These are phyloP conservation scores for Ulota crispa DNA, from an alignment of 225 moss, liverwort and hornwort genomes.

Conservation along the genomic window DNA sequence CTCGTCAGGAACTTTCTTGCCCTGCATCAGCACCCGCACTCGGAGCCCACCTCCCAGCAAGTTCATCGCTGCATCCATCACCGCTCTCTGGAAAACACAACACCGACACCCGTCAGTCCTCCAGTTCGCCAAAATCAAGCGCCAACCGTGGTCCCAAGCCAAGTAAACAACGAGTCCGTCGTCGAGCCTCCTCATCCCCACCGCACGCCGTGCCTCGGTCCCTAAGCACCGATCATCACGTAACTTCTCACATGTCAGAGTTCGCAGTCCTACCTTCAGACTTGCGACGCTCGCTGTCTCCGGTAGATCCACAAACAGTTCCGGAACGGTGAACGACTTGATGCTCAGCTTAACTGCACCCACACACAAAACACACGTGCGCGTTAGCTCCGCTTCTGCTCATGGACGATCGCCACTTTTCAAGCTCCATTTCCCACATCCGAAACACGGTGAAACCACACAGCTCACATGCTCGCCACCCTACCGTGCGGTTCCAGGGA, in stretches of 20 bases:
- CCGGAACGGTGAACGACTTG: constrained; percentile 95
- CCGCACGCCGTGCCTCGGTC: not conserved
- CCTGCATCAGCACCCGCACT: constrained; percentile 94
- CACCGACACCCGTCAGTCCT: constrained; percentile 9
- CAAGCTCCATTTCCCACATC: not conserved
- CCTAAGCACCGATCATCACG: not conserved
- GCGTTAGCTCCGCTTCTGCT: constrained; percentile 18
- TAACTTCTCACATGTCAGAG: not conserved
- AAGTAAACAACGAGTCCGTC: not conserved
- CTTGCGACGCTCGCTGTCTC: constrained; percentile 88
- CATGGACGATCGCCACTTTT: not conserved
- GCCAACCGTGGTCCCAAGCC: no score
- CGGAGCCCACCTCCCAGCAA: constrained; percentile 91
- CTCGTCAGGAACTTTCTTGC: constrained; percentile 94
- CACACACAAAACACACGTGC: not conserved
- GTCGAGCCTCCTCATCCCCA: not conserved
- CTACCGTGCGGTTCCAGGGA: constrained; percentile 87
- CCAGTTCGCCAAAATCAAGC: not conserved
- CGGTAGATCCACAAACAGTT: constrained; percentile 89
- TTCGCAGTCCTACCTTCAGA: constrained; percentile 68
- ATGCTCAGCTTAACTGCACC: constrained; percentile 94
- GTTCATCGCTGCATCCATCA: constrained; percentile 99
- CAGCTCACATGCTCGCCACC: not conserved
- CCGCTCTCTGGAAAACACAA: constrained; percentile 69
- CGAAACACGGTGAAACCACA: not conserved